Evolutionary conservation across 208 protist species (phyloP).

Genomic region (Acanthamoeba triangularis): DNA sequence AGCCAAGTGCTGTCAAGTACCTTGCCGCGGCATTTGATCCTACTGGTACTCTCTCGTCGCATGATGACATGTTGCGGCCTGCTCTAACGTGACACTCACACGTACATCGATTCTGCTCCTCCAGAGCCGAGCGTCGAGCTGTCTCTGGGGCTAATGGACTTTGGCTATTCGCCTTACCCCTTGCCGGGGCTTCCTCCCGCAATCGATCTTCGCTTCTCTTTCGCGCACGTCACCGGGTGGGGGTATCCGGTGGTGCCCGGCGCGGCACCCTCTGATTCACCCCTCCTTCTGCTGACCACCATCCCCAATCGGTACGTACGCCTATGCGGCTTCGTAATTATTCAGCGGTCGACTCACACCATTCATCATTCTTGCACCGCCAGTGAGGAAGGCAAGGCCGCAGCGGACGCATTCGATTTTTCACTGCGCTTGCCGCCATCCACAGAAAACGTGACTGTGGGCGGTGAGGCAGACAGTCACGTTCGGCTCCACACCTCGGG

Average conservation of each 20-base stretch:
- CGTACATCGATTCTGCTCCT: background rate
- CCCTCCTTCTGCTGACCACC: background rate
- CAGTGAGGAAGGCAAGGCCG: background rate
- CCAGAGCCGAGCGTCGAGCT: slow-evolving; percentile 32
- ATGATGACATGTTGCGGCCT: background rate
- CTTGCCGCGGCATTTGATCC: background rate
- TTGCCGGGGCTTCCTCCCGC: background rate
- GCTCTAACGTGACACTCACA: no score
- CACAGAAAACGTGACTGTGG: background rate
- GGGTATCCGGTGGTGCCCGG: background rate
- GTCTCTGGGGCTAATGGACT: background rate
- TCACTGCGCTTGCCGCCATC: background rate
- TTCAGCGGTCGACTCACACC: background rate
- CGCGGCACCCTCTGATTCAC: background rate
- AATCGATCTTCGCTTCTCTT: background rate
- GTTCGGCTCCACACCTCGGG: slow-evolving; percentile 21
- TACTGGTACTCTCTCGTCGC: background rate
- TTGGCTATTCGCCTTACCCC: background rate
- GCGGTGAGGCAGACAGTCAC: background rate
- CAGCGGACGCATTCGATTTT: background rate
- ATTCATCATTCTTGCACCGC: background rate
- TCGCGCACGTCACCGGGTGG: slow-evolving; percentile 5
- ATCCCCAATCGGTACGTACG: background rate
- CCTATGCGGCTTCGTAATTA: background rate
- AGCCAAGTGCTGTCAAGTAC: background rate